A percentile compares a stretch with the other conserved stretches of the same genome.
Evolutionary conservation across 164 flowering plant species (phyloP).

Genomic region (Dillenia suffruticosa): DNA sequence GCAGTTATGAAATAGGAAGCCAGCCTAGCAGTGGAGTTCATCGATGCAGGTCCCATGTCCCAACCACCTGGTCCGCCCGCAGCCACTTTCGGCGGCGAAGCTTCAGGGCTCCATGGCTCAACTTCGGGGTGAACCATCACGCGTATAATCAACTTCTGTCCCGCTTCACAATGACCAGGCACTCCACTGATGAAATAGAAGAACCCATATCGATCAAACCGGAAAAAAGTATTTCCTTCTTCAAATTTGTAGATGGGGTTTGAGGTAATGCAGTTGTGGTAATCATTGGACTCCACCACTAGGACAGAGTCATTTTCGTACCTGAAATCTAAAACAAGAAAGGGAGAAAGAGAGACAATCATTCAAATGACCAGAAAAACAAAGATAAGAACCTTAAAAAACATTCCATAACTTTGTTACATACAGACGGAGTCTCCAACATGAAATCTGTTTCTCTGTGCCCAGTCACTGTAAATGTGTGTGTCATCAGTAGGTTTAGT

Average conservation of each 20-base stretch:
- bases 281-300: constrained; percentile 37
- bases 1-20: constrained; percentile 28
- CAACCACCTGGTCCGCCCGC: constrained; percentile 9
- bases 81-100: constrained; percentile 22
- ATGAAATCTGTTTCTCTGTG: constrained; percentile 48
- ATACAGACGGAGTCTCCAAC: constrained; percentile 57
- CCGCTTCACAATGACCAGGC: constrained; percentile 35
- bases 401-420: constrained; percentile 7
- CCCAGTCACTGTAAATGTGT: constrained; percentile 48
- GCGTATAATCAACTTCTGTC: constrained; percentile 40
- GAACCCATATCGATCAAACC: constrained; percentile 40
- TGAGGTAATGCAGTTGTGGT: constrained; percentile 25
- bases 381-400: neutral
- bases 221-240: constrained; percentile 37
- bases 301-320: constrained; percentile 58
- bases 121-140: constrained; percentile 38
- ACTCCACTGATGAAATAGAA: constrained; percentile 59
- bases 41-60: constrained; percentile 8
- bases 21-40: constrained; percentile 24
- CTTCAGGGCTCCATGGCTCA: constrained; percentile 2
- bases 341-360: neutral
- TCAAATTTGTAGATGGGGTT: constrained; percentile 29
- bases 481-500: constrained; percentile 34
- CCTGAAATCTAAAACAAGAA: constrained; percentile 40
- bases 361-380: neutral